Conservation (phyloP, 2,329 filamentous ascomycete genomes). For the Aspergillus sclerotialis region DNA sequence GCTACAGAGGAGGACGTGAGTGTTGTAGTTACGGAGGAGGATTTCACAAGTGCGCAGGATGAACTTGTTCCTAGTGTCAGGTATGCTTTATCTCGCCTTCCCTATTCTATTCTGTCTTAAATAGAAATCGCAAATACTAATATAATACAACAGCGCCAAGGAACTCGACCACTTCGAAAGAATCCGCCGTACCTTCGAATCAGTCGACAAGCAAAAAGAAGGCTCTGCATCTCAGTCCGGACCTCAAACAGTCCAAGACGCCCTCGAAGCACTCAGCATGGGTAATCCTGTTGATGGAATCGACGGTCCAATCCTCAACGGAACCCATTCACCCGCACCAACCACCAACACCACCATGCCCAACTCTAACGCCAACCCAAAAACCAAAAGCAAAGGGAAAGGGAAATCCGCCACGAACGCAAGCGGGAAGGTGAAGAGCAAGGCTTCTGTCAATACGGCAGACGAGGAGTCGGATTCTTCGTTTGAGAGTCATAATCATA, state of each 20-base stretch:
- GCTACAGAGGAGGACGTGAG: conserved; percentile 74
- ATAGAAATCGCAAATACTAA: conserved; percentile 14
- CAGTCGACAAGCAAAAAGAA: conserved; percentile 42
- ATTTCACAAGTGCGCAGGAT: conserved; percentile 72
- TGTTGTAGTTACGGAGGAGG: conserved; percentile 81
- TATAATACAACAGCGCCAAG: conserved; percentile 56
- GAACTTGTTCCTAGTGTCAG: conserved; percentile 87
- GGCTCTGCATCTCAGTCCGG: conserved; percentile 14
- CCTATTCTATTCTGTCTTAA: not conserved
- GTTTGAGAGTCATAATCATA: conserved; percentile 7
- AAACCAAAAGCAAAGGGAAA: conserved; percentile 13
- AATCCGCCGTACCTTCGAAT: conserved; percentile 76
- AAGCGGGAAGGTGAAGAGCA: conserved; percentile 32
- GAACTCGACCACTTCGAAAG: conserved; percentile 86
- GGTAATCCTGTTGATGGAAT: conserved; percentile 14
- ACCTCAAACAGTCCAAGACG: conserved; percentile 31
- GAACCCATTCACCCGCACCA: conserved; percentile 15
- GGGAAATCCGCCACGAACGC: conserved; percentile 7
- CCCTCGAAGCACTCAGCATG: conserved; percentile 27
- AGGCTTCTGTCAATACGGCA: conserved; percentile 24
- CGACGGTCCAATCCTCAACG: conserved; percentile 20
- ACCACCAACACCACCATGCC: conserved; percentile 9
- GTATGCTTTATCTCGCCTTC: conserved; percentile 19
- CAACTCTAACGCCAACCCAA: not conserved
- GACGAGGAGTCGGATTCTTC: conserved; percentile 28